Conservation (phyloP, 2,329 filamentous ascomycete genomes). For the Trichophyton simii region DNA sequence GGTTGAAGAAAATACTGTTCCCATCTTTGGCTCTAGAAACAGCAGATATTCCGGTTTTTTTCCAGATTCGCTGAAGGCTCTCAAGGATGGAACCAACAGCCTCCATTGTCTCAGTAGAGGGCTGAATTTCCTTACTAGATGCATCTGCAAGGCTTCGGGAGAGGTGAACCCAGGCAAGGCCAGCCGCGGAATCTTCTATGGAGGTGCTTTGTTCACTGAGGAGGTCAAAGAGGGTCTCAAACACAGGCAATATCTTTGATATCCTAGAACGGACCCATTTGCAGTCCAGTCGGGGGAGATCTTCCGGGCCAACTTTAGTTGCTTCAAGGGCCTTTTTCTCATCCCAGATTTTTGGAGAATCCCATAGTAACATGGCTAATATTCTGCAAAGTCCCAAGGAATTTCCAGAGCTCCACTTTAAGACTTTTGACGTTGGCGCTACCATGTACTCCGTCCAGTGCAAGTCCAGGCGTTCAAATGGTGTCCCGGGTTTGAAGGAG, state of each 20-base stretch:
- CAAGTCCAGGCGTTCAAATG: constrained; percentile 53
- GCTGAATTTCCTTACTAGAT: constrained; percentile 75
- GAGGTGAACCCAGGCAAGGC: constrained; percentile 50
- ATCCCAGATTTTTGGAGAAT: constrained; percentile 52
- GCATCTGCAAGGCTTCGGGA: constrained; percentile 48
- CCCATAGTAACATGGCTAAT: constrained; percentile 55
- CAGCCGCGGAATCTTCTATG: constrained; percentile 36
- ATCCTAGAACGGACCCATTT: constrained; percentile 75
- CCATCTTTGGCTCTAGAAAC: constrained; percentile 21
- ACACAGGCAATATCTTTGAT: constrained; percentile 49
- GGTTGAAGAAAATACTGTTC: constrained; percentile 33
- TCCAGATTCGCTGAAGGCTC: constrained; percentile 59
- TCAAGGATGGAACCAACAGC: constrained; percentile 63
- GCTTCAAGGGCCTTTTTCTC: constrained; percentile 56
- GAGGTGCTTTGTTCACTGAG: not conserved
- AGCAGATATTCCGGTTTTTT: constrained; percentile 40
- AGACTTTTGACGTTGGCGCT: constrained; percentile 48
- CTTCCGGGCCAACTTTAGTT: constrained; percentile 49
- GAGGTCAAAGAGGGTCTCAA: constrained; percentile 39
- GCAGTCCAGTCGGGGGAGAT: constrained; percentile 70
- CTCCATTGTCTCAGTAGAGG: constrained; percentile 67
- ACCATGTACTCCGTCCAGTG: constrained; percentile 69
- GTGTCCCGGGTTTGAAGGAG: constrained; percentile 57
- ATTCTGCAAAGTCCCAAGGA: constrained; percentile 53
- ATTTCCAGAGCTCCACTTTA: constrained; percentile 39